phyloP scores from a whole-genome alignment of 2,329 filamentous ascomycete species.

The Colletotrichum tofieldiae region DNA sequence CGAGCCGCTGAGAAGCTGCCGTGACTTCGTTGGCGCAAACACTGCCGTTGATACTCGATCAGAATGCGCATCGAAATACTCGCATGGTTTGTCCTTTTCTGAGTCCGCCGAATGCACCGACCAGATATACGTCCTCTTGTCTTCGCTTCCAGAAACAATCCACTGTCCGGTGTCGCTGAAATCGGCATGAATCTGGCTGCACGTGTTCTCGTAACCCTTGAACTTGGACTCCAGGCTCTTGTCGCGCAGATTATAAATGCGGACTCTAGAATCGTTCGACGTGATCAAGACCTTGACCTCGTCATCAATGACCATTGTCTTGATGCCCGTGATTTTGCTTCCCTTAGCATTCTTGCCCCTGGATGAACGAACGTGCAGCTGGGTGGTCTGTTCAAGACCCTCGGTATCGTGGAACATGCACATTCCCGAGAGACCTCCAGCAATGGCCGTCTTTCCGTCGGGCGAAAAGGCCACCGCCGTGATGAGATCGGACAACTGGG shows the following conservation, averaged over 20 bases:
- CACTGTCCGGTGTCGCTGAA: slow-evolving; percentile 91
- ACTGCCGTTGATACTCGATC: slow-evolving; percentile 91
- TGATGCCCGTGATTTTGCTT: slow-evolving; percentile 97
- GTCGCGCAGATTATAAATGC: slow-evolving; percentile 90
- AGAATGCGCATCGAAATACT: slow-evolving; percentile 92
- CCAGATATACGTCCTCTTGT: slow-evolving; percentile 93
- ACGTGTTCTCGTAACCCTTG: slow-evolving; percentile 90
- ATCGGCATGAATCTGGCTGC: slow-evolving; percentile 89
- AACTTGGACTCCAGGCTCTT: slow-evolving; percentile 91
- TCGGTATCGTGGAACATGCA: slow-evolving; percentile 96
- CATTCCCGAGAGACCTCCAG: slow-evolving; percentile 86
- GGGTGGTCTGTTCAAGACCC: slow-evolving; percentile 84
- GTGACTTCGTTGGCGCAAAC: slow-evolving; percentile 85
- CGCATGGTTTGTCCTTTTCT: slow-evolving; percentile 86
- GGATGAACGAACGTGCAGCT: slow-evolving; percentile 94
- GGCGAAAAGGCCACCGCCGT: slow-evolving; percentile 95
- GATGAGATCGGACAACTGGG: slow-evolving; percentile 86
- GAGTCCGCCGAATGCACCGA: slow-evolving; percentile 72
- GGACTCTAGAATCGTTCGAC: slow-evolving; percentile 93
- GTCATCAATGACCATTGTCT: slow-evolving; percentile 76
- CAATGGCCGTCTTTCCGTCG: slow-evolving; percentile 90
- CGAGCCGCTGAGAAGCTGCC: slow-evolving; percentile 83
- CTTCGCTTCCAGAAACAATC: slow-evolving; percentile 94
- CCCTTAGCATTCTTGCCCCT: slow-evolving; percentile 95
- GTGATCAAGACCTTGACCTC: slow-evolving; percentile 90